These are phyloP conservation scores for Plasmopara halstedii DNA, from an alignment of 352 stramenopile species.

Conservation along the genomic window DNA sequence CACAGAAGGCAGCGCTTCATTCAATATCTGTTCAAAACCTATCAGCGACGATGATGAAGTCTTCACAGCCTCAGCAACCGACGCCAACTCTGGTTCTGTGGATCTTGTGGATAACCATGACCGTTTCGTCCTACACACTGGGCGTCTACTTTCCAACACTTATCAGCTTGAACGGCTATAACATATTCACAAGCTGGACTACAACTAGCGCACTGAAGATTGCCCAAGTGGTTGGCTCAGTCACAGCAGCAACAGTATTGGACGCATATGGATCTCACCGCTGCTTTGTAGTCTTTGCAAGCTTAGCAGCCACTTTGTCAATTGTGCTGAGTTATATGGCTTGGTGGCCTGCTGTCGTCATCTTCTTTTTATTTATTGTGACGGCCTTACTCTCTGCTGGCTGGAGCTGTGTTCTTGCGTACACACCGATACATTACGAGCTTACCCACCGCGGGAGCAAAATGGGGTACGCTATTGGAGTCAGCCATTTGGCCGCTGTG, in stretches of 20 bases:
- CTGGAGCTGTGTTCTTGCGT: constrained; percentile 65
- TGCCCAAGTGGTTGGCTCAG: constrained; percentile 57
- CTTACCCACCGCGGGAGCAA: constrained; percentile 62
- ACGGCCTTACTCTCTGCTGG: constrained; percentile 66
- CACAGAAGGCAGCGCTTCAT: constrained; percentile 16
- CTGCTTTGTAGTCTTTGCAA: constrained; percentile 48
- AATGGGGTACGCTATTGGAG: constrained; percentile 51
- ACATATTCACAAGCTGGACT: constrained; percentile 47
- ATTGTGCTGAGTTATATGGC: constrained; percentile 59
- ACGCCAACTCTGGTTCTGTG: constrained; percentile 51
- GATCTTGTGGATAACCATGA: constrained; percentile 62
- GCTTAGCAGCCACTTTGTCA: constrained; percentile 33
- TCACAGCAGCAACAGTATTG: constrained; percentile 42
- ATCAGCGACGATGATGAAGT: constrained; percentile 37
- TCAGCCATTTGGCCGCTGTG: constrained; percentile 62
- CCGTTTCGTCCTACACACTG: constrained; percentile 65
- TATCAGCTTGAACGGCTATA: constrained; percentile 47
- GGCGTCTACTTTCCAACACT: constrained; percentile 54
- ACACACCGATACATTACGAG: constrained; percentile 72
- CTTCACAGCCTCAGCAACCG: constrained; percentile 45
- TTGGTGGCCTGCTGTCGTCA: constrained; percentile 29
- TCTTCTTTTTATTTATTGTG: constrained; percentile 40
- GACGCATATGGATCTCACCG: constrained; percentile 44
- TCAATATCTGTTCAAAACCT: constrained; percentile 12
- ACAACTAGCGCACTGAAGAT: constrained; percentile 54